Conservation (phyloP, 768 basidiomycete species). For the Phylloporus arenicola region DNA sequence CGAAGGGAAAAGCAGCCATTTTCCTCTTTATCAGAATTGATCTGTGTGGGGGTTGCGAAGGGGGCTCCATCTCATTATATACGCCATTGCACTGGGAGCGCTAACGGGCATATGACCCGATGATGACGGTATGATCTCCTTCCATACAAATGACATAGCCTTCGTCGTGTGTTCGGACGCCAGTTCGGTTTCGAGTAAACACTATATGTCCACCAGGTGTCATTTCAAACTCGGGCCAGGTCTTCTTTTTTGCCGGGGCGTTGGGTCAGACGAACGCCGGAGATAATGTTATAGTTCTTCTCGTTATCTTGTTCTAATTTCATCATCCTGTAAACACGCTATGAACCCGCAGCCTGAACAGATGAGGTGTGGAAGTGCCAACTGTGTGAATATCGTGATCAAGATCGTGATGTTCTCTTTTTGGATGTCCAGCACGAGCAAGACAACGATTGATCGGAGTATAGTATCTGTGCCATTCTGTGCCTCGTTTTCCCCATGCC, state of each 20-base stretch:
- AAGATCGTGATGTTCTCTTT: too few relatives aligned
- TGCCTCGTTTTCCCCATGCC: too few relatives aligned
- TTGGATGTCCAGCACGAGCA: too few relatives aligned
- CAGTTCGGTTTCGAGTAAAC: not conserved
- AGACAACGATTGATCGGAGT: too few relatives aligned
- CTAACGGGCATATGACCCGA: not conserved
- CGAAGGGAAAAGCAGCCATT: slow-evolving; percentile 34
- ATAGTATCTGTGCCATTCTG: too few relatives aligned
- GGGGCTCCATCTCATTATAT: not conserved
- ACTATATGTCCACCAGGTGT: not conserved
- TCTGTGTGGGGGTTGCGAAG: not conserved
- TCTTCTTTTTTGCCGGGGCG: not conserved
- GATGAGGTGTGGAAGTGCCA: not conserved
- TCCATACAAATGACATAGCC: not conserved
- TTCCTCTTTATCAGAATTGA: not conserved
- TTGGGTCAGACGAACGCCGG: not conserved
- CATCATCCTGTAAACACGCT: not conserved
- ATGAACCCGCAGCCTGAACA: not conserved
- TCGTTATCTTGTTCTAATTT: not conserved
- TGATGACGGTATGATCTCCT: not conserved
- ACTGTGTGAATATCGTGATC: not conserved
- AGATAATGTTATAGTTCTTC: not conserved
- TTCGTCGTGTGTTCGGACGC: not conserved
- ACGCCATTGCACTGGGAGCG: not conserved
- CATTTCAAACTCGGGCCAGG: not conserved